Evolutionary conservation across 306 rosid genomes (phyloP).

Genomic region (Castanea sativa): DNA sequence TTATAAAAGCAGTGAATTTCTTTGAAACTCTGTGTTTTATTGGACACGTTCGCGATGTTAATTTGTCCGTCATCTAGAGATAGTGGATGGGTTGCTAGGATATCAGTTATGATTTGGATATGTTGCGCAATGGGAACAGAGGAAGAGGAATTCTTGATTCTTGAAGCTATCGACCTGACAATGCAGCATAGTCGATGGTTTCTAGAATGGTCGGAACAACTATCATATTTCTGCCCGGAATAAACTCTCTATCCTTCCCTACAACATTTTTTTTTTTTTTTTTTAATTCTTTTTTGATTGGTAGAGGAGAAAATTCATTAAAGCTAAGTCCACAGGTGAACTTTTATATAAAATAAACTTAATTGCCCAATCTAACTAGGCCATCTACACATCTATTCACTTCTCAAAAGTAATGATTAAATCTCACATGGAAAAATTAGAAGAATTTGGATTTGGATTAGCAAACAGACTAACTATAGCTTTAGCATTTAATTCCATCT

Average conservation of each 20-base stretch:
- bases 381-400: too few species aligned
- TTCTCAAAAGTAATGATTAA: too few species aligned
- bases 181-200: neutral
- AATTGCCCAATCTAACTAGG: too few species aligned
- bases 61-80: neutral
- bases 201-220: slow-evolving; percentile 18
- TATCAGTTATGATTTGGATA: neutral
- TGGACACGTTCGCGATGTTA: neutral
- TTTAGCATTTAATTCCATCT: too few species aligned
- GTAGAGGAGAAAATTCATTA: too few species aligned
- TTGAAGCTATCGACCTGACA: slow-evolving; percentile 22
- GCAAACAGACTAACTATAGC: too few species aligned
- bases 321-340: too few species aligned
- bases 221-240: neutral
- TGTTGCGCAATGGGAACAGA: neutral
- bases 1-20: neutral
- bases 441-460: too few species aligned
- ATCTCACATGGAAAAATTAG: too few species aligned
- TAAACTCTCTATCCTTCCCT: neutral
- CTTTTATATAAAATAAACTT: too few species aligned
- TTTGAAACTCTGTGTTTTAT: neutral
- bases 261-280: too few species aligned
- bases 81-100: neutral
- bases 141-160: slow-evolving; percentile 22
- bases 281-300: too few species aligned